Evolutionary conservation across 495 filamentous ascomycete genomes (phyloP), one percentile per base, ranked within the genome.

Genomic region (Penicillium nucicola): DNA sequence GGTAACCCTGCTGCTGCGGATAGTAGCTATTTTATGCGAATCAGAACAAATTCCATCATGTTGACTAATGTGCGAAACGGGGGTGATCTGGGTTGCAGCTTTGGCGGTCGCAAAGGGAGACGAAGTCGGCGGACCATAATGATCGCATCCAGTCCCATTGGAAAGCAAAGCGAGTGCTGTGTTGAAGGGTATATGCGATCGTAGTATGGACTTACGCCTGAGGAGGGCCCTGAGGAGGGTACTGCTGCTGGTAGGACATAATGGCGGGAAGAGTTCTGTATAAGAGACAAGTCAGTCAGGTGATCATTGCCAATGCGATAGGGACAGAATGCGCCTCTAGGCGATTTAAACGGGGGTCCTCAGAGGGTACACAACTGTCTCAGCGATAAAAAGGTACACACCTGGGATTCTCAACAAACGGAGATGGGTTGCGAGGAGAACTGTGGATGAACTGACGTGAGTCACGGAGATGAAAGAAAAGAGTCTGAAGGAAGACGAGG

Each of bases 171-270:
- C n/a, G 35, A 38, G 15, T 17, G 6, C 17, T 0, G 8, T 1
- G 5, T 37, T 32, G 17, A 41, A 31, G 25, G 13, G 18, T 23
- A 25, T 20, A 37, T n/a, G n/a, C 2, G 30, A 30, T 38, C 33
- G 35, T 8, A 20, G 32, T 12, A 40, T 39, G 22, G 42, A 55
- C 56, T 58, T 41, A 52, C 52, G 39, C 40, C 51, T 42, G 53
- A 19, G 52, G 52, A 32, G 42, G 65, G 13, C 54, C 66, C 20
- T 22, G 20, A 58, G 61, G 67, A 50, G 66, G 68, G 44, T 52
- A 40, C 14, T 33, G 17, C 17, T 41, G 50, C n/a, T 61, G 66
- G 28, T 67, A 62, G 39, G 73, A 72, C 48, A 81, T 81, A 6
- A 4, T 57, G 61, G 18, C 40, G 22, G 13, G 50, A 1, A 25